These are phyloP conservation scores for Rhizophagus clarus DNA, from an alignment of 192 early-diverging fungal species.

Conservation along the genomic window DNA sequence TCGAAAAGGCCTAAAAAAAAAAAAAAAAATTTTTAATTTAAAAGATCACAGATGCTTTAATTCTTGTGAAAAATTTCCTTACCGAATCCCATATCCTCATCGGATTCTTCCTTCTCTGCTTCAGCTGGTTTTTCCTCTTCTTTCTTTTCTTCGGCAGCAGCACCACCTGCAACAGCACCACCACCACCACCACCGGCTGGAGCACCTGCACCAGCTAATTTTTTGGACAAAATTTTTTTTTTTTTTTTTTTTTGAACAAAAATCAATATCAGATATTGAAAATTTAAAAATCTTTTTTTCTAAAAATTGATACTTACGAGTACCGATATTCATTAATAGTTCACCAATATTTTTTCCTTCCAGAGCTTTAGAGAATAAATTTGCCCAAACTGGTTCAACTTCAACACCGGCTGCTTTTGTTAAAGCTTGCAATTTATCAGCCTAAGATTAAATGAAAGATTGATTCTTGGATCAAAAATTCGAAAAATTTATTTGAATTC, in stretches of 20 bases:
- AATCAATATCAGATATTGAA: no score
- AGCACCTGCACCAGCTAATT: constrained; percentile 36
- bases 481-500: not conserved
- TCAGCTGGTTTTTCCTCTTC: constrained; percentile 57
- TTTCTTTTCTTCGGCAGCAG: constrained; percentile 41
- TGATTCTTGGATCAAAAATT: not conserved
- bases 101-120: constrained; percentile 77
- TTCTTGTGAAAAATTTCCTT: constrained; percentile 22
- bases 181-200: constrained; percentile 47
- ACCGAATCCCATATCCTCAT: constrained; percentile 87
- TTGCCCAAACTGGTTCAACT: constrained; percentile 94
- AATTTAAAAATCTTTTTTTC: not conserved
- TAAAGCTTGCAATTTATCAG: constrained; percentile 92
- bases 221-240: not conserved
- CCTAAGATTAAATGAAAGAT: constrained; percentile 45
- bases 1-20: constrained; percentile 52
- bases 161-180: constrained; percentile 41
- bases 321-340: constrained; percentile 90
- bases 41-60: no score
- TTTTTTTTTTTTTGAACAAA: not conserved
- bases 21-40: not conserved
- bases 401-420: constrained; percentile 89
- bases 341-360: constrained; percentile 87
- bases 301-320: constrained; percentile 38
- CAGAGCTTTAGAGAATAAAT: constrained; percentile 98